Evolutionary conservation across 805 yeast genomes (phyloP).

Genomic region (Yamadazyma phyllophila): DNA sequence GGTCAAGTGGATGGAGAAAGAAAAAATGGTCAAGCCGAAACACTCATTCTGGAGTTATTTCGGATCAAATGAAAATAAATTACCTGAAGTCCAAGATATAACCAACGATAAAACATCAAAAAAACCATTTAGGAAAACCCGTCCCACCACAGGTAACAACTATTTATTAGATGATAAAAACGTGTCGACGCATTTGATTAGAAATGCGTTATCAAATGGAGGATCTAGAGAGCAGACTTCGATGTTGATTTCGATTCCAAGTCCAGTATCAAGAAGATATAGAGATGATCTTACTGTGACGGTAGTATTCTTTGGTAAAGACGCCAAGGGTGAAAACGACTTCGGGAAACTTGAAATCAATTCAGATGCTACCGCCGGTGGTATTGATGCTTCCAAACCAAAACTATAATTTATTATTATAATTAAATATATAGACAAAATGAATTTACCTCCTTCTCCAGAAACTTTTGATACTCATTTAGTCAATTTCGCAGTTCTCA

Average conservation of each 20-base stretch:
- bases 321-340: conserved; percentile 38
- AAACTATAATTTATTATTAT: conserved; percentile 32
- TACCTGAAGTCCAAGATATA: conserved; percentile 64
- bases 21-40: conserved; percentile 56
- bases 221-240: conserved; percentile 86
- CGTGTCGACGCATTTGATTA: conserved; percentile 86
- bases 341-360: conserved; percentile 55
- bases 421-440: too few species aligned
- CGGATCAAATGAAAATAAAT: conserved; percentile 42
- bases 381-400: conserved; percentile 44
- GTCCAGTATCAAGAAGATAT: conserved; percentile 86
- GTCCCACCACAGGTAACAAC: conserved; percentile 28
- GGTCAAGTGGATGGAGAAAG: conserved; percentile 86
- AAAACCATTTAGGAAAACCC: conserved; percentile 67
- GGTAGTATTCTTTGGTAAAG: conserved; percentile 86
- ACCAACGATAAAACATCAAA: conserved; percentile 61
- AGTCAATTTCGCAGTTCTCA: background rate
- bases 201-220: conserved; percentile 87
- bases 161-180: conserved; percentile 77
- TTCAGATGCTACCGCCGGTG: conserved; percentile 58
- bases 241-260: conserved; percentile 85
- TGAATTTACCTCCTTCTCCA: too few species aligned
- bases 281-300: conserved; percentile 96
- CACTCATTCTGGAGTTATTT: conserved; percentile 46
- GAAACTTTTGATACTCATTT: background rate